Percentiles rank a stretch among this genome's conserved stretches.
Conservation (phyloP, 106 monocot genomes). For the Dendrobium nobile region DNA sequence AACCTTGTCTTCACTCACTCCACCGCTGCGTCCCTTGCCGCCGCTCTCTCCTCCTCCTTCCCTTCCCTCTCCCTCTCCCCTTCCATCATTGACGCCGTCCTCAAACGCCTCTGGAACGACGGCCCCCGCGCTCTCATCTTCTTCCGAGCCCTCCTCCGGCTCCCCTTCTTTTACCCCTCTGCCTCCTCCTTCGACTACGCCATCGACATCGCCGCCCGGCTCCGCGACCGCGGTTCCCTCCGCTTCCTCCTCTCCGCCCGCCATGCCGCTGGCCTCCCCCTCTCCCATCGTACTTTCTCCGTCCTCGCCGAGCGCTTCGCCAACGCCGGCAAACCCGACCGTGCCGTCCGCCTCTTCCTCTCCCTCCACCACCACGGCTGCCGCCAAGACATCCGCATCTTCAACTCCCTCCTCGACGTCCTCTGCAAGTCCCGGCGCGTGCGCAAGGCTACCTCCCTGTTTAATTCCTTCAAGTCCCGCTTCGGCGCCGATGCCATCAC, state of each 20-base stretch:
- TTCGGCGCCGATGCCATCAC: conserved; percentile 56
- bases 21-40: conserved; percentile 21
- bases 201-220: conserved; percentile 55
- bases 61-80: conserved; percentile 14
- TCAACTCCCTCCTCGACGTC: conserved; percentile 78
- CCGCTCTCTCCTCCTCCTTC: conserved; percentile 16
- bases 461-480: conserved; percentile 33
- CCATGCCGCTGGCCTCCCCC: conserved; percentile 7
- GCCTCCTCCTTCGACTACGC: conserved; percentile 45
- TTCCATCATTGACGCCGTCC: conserved; percentile 33
- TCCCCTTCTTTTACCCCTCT: conserved; percentile 23
- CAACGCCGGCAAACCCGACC: conserved; percentile 60
- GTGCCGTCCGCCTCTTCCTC: conserved; percentile 68
- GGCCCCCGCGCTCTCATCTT: conserved; percentile 67
- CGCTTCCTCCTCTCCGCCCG: conserved; percentile 27
- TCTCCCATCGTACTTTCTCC: conserved; percentile 56
- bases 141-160: conserved; percentile 39
- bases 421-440: conserved; percentile 72
- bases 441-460: conserved; percentile 54
- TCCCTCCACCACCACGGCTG: conserved; percentile 55
- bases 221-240: conserved; percentile 30
- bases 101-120: conserved; percentile 74
- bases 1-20: conserved; percentile 27
- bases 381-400: conserved; percentile 37
- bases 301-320: conserved; percentile 60